Base-by-base conservation (phyloP, 768 basidiomycete genomes). In the Tulasnella sp. region DNA sequence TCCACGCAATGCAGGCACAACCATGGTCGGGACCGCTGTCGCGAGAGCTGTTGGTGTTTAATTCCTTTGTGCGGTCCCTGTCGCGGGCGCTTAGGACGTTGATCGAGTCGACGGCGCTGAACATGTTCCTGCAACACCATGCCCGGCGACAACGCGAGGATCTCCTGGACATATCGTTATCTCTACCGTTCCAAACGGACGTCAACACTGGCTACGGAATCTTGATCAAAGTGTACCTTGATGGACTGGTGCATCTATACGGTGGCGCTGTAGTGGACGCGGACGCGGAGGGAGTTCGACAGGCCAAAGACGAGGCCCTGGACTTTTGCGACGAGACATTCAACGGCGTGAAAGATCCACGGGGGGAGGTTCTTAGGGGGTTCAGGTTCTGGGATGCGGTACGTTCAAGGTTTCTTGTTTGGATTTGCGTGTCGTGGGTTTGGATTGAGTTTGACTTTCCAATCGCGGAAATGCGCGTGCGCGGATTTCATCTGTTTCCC, bases 371-470 rank as follows among this genome's bases (percentile, higher is more conserved):
- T 78, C 95, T 98, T 85, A 86, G 97, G 73, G 97, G 97, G 7
- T 98, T 99, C 88, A 88, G 97, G 82, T 99, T 99, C 88, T 99
- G 97, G 97, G 95, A 98, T 83, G 89, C 96, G 85, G 96, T 98
- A 83, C 86, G 95, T 90, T 16, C 70, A 35, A 39, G 42, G 71
- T 40, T 40, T 57, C 55, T 26, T 73, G 35, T 72, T 35, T 69
- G 69, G 73, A 69, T 70, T n/a, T 48, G 6, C 37, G 71, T 26
- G 44, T 40, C 15, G 70, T 23, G 23, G 70, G 23, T n/a, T 18
- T 44, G 44, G 35, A 23, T 77, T 67, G 51, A 44, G 57, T 79
- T 67, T 67, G 74, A 55, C 74, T 44, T 75, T 73, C 51, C 74
- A 46, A 73, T 73, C 46, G 39, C 71, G 71, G 40, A 73, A 73